Evolutionary conservation across 257 asterid genomes (phyloP).

Genomic region (Jacaranda mimosifolia): DNA sequence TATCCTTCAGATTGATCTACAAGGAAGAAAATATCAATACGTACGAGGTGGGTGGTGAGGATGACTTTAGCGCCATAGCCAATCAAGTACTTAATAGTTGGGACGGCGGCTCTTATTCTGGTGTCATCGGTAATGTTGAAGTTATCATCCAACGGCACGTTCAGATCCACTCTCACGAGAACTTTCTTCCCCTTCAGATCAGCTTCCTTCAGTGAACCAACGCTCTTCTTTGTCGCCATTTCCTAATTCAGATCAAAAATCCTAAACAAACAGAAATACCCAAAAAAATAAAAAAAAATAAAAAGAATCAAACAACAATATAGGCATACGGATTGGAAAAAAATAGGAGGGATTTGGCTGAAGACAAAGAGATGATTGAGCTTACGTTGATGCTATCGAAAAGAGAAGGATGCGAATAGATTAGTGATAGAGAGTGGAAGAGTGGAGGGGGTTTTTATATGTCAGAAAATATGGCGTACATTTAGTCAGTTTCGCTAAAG

Average conservation of each 20-base stretch:
- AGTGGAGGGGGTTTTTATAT: slow-evolving; percentile 32
- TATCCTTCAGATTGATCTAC: neutral
- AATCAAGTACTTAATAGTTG: slow-evolving; percentile 78
- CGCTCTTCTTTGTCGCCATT: slow-evolving; percentile 94
- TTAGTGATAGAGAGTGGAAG: slow-evolving; percentile 24
- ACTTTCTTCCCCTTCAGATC: slow-evolving; percentile 90
- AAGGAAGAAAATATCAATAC: slow-evolving; percentile 12
- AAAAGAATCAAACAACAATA: neutral
- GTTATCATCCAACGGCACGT: slow-evolving; percentile 89
- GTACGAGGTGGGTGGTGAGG: slow-evolving; percentile 86
- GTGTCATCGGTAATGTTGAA: slow-evolving; percentile 87
- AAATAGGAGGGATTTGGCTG: neutral
- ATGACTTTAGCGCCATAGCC: slow-evolving; percentile 67
- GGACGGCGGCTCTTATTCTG: slow-evolving; percentile 82
- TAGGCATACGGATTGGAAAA: neutral
- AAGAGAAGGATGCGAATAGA: slow-evolving; percentile 29
- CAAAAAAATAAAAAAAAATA: no score
- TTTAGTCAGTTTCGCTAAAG: slow-evolving; percentile 24
- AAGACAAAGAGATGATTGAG: slow-evolving; percentile 8
- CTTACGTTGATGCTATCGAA: slow-evolving; percentile 40
- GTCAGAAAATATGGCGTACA: slow-evolving; percentile 30
- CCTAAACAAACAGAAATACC: neutral
- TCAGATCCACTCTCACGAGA: slow-evolving; percentile 85
- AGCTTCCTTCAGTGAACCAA: slow-evolving; percentile 76
- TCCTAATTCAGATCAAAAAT: slow-evolving; percentile 13